Evolutionary conservation across 2,329 filamentous ascomycete species (phyloP).

Genomic region (Plenodomus biglobosus): DNA sequence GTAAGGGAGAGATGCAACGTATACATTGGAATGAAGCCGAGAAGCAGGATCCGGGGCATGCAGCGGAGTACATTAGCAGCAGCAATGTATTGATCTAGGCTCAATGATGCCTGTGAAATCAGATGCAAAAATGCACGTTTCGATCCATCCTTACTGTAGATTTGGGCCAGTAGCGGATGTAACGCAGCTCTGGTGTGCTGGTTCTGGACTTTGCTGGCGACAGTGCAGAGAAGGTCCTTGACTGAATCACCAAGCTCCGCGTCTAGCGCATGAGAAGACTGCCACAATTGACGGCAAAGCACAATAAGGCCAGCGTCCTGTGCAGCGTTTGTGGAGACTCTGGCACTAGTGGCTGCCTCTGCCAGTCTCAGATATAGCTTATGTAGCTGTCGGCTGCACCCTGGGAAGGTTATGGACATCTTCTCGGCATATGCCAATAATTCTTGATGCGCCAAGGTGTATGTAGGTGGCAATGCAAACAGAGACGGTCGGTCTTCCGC

Average conservation of each 20-base stretch:
- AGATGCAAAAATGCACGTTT: neutral
- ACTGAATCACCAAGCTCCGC: neutral
- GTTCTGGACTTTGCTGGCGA: conserved; percentile 13
- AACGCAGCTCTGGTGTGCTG: conserved; percentile 3
- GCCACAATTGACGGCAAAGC: conserved; percentile 17
- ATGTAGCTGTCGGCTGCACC: conserved; percentile 4
- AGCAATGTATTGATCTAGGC: conserved; percentile 1
- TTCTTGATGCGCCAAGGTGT: conserved; percentile 10
- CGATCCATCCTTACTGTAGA: neutral
- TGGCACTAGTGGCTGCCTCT: conserved; percentile 3
- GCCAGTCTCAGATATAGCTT: conserved; percentile 15
- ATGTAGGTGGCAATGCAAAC: conserved; percentile 10
- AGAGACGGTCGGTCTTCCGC: neutral
- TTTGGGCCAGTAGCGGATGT: conserved; percentile 3
- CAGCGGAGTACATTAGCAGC: conserved; percentile 9
- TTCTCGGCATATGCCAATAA: conserved; percentile 17
- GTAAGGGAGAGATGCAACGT: neutral
- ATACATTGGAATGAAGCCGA: conserved; percentile 4
- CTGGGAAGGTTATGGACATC: conserved; percentile 2
- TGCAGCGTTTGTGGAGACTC: conserved; percentile 1
- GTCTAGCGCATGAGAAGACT: conserved; percentile 4
- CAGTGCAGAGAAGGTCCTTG: conserved; percentile 1
- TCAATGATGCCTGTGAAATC: conserved; percentile 2
- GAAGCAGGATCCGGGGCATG: conserved; percentile 12
- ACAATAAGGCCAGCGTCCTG: conserved; percentile 14